Evolutionary conservation across 1,284 basidiomycete genomes (phyloP), one percentile per base, ranked within the genome.

Genomic region (Leccinum pachyderme): DNA sequence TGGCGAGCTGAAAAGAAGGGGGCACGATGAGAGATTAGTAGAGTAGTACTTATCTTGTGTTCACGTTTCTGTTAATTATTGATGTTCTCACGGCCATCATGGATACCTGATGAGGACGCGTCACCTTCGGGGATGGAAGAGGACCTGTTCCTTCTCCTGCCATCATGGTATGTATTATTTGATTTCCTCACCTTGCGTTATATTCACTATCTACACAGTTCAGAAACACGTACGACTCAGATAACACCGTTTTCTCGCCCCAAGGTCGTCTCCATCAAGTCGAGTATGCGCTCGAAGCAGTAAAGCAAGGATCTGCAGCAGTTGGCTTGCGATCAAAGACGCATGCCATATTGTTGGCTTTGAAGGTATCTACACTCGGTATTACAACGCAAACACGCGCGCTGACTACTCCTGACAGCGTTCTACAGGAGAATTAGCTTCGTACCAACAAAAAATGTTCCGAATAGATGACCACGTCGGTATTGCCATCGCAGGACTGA

Each of bases 361-460:
- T 99, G 59, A 99, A 97, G 82, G 93, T 90, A 51, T 70, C 68
- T 47, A 28, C 31, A 28, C 29, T 24, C 37, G 22, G 22, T 24
- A 8, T 46, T 28, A 2, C 22, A 32, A 37, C 27, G 8, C 13
- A 11, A 49, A 43, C 33, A 25, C 37, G 28, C 49, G 15, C 22
- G 18, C 46, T 59, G 29, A 59, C 47, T 49, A 59, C 35, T 15
- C 25, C 31, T n/a, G 39, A 29, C 64, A 99, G 95, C 86, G 96
- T 72, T 98, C 96, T n/a, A 96, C 95, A 9, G 95, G 95, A 60
- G 97, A 99, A 75, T 84, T 99, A 52, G 96, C 97, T 13, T 93
- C 91, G 39, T 98, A 99, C 80, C 97, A 99, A 73, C 95, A 99
- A 79, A 99, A 99, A 83, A 92, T 99, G 87, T 96, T 97, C 73